Evolutionary conservation across 2,329 filamentous ascomycete species (phyloP).

Genomic region (Thermothelomyces thermophilus): DNA sequence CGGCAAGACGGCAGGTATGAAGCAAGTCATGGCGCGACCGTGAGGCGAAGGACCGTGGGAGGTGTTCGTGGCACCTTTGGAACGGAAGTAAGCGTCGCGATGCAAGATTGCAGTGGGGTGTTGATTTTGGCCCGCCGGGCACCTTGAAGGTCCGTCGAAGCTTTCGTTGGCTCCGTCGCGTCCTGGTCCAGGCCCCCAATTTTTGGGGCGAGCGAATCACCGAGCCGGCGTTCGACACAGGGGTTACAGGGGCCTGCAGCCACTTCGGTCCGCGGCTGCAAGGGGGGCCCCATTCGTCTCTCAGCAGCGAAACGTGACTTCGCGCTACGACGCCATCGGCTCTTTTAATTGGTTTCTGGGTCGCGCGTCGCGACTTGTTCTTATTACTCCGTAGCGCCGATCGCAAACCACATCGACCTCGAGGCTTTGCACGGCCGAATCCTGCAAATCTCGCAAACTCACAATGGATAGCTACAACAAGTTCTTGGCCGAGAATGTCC

Average conservation of each 20-base stretch:
- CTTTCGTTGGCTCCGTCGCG: slow-evolving; percentile 8
- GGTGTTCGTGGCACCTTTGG: neutral
- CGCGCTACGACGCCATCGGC: no score
- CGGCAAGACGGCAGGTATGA: slow-evolving; percentile 4
- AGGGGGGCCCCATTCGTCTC: slow-evolving; percentile 11
- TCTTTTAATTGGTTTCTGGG: neutral
- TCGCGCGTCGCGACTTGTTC: slow-evolving; percentile 9
- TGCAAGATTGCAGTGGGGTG: neutral
- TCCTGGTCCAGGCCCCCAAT: neutral
- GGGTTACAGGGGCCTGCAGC: slow-evolving; percentile 5
- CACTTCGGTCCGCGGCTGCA: slow-evolving; percentile 2
- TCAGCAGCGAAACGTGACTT: slow-evolving; percentile 21
- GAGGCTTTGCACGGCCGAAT: neutral
- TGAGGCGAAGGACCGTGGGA: slow-evolving; percentile 1
- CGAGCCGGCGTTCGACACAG: neutral
- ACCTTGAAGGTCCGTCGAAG: slow-evolving; percentile 5
- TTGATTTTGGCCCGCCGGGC: neutral
- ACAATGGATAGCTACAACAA: slow-evolving; percentile 58
- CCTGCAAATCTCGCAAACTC: neutral
- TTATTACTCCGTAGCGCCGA: no score
- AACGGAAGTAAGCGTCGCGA: neutral
- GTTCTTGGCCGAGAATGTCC: slow-evolving; percentile 67
- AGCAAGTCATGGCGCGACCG: slow-evolving; percentile 16
- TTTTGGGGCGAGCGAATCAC: slow-evolving; percentile 5
- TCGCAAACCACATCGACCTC: neutral